Percentiles rank a stretch among this genome's conserved stretches.
phyloP scores from a whole-genome alignment of 306 rosid genomes.

The Trichosanthes truncata region DNA sequence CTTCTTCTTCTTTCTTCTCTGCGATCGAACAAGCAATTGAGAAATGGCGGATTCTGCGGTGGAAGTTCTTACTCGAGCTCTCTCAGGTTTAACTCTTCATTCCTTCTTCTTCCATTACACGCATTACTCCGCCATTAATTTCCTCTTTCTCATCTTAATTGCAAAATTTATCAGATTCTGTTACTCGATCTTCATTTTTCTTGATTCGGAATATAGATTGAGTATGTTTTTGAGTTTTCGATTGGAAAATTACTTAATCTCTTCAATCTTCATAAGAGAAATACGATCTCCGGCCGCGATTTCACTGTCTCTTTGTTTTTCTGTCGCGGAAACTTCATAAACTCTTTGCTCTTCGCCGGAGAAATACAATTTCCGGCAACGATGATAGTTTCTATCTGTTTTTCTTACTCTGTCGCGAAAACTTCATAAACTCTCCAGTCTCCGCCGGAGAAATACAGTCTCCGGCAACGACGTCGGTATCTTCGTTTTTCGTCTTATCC shows the following conservation, averaged over 20 bases:
- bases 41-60: constrained; percentile 29
- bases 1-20: not conserved
- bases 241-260: not conserved
- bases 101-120: not conserved
- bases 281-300: not conserved
- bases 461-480: not conserved
- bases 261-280: not conserved
- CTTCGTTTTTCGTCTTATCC: not conserved
- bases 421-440: not conserved
- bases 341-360: not conserved
- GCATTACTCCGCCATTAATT: not conserved
- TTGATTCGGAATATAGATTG: not conserved
- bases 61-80: constrained; percentile 54
- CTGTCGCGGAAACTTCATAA: not conserved
- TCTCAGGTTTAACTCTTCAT: constrained; percentile 51
- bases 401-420: not conserved
- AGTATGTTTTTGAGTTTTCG: not conserved
- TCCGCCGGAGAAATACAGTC: not conserved
- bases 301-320: not conserved
- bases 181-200: not conserved
- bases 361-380: not conserved
- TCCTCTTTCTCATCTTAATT: not conserved
- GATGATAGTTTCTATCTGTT: not conserved
- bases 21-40: not conserved
- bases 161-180: not conserved